phyloP scores from a whole-genome alignment of 257 asterid species.

The Primulina tabacum region DNA sequence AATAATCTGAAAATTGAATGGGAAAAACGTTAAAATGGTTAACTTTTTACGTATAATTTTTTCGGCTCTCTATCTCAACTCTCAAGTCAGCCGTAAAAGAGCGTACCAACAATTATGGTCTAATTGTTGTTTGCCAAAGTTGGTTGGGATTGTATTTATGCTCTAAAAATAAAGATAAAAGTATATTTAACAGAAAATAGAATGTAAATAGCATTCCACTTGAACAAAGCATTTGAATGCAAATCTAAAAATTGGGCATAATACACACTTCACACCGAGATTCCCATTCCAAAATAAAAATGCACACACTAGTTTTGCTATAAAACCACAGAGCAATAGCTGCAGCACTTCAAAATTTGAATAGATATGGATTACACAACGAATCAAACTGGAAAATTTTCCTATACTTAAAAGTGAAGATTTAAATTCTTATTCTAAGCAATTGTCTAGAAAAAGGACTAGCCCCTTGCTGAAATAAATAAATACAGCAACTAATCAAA shows the following conservation, averaged over 20 bases:
- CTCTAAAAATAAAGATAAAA: too few species aligned
- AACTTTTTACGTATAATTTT: too few species aligned
- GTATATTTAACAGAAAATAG: too few species aligned
- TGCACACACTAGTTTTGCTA: not conserved
- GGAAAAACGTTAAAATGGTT: too few species aligned
- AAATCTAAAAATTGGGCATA: not conserved
- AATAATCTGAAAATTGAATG: not conserved
- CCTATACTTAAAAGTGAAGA: not conserved
- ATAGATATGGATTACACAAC: not conserved
- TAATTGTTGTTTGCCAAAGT: too few species aligned
- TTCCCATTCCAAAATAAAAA: not conserved
- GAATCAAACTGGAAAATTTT: not conserved
- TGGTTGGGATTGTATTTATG: too few species aligned
- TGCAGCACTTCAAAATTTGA: not conserved
- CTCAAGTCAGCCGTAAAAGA: too few species aligned
- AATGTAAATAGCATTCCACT: too few species aligned
- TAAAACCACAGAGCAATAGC: not conserved
- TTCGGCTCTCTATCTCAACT: too few species aligned
- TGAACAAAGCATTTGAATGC: not conserved
- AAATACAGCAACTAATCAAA: constrained; percentile 26
- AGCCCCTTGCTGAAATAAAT: not conserved
- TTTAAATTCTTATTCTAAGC: not conserved
- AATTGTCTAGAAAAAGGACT: not conserved
- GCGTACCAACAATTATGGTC: too few species aligned
- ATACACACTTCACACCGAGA: not conserved